Evolutionary conservation across 192 early-diverging fungal genomes (phyloP).

Genomic region (Coemansia sp.): DNA sequence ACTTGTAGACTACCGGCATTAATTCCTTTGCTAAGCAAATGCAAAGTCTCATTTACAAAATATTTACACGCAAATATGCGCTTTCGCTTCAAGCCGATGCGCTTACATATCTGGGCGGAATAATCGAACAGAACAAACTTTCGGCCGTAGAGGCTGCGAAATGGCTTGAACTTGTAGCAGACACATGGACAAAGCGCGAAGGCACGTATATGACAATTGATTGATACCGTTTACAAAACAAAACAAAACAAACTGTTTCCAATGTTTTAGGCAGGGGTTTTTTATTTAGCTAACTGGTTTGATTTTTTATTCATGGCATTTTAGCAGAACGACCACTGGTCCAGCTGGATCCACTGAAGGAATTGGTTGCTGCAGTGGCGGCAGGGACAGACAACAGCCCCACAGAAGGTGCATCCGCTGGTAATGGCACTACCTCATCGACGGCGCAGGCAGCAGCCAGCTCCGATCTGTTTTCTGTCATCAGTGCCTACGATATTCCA

Average conservation of each 20-base stretch:
- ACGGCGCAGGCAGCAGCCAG: slow-evolving; percentile 6
- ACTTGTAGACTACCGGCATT: not conserved
- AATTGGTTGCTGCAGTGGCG: slow-evolving; percentile 30
- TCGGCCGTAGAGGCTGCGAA: slow-evolving; percentile 56
- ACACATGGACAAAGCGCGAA: slow-evolving; percentile 70
- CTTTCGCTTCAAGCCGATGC: slow-evolving; percentile 78
- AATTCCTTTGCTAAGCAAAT: slow-evolving; percentile 11
- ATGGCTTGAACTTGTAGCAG: slow-evolving; percentile 69
- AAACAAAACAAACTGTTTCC: no score
- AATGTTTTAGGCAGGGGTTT: not conserved
- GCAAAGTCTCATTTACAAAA: slow-evolving; percentile 62
- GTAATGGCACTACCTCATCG: no score
- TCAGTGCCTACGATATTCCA: slow-evolving; percentile 76
- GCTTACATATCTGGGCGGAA: slow-evolving; percentile 59
- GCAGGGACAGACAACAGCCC: slow-evolving; percentile 24
- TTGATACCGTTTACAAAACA: no score
- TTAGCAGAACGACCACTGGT: slow-evolving; percentile 43
- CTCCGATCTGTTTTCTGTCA: slow-evolving; percentile 47
- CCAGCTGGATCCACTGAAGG: slow-evolving; percentile 41
- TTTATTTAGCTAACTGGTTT: not conserved
- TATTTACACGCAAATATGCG: slow-evolving; percentile 78
- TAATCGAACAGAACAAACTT: slow-evolving; percentile 53
- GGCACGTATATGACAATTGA: slow-evolving; percentile 59
- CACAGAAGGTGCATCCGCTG: not conserved
- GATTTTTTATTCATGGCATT: no score